Conservation (phyloP, 768 basidiomycete species). For the Mycena olivaceomarginata region DNA sequence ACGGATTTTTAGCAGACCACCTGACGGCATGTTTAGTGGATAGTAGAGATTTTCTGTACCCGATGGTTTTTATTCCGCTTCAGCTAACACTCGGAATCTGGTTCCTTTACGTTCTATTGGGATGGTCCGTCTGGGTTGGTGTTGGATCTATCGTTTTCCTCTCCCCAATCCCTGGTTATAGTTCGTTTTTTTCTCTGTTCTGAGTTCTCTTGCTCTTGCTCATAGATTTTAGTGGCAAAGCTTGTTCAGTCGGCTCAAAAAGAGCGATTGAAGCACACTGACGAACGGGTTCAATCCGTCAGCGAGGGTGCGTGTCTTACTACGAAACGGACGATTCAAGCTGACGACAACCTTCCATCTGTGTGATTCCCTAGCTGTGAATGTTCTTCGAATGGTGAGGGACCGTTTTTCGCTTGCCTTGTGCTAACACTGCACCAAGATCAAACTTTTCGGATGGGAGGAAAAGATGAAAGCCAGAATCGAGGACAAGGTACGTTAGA, state of each 20-base stretch:
- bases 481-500: constrained; percentile 57
- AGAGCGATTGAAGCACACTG: constrained; percentile 73
- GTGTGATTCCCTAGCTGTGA: constrained; percentile 61
- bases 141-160: constrained; percentile 47
- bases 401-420: constrained; percentile 25
- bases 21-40: constrained; percentile 32
- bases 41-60: constrained; percentile 33
- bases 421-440: constrained; percentile 18
- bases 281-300: constrained; percentile 76
- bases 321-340: too few relatives aligned
- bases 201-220: not conserved
- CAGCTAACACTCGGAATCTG: constrained; percentile 59
- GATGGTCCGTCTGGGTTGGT: constrained; percentile 32
- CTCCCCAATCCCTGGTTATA: constrained; percentile 75
- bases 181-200: constrained; percentile 45
- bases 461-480: constrained; percentile 73
- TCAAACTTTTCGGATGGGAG: constrained; percentile 77
- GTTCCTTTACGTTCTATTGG: constrained; percentile 64
- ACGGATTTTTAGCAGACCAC: too few relatives aligned
- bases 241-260: constrained; percentile 59
- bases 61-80: constrained; percentile 21
- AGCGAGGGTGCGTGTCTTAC: constrained; percentile 69
- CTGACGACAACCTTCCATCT: too few relatives aligned
- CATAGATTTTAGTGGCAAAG: constrained; percentile 29
- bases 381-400: constrained; percentile 83